Evolutionary conservation across 164 flowering plant species (phyloP).

Genomic region (Vitis rupestris): DNA sequence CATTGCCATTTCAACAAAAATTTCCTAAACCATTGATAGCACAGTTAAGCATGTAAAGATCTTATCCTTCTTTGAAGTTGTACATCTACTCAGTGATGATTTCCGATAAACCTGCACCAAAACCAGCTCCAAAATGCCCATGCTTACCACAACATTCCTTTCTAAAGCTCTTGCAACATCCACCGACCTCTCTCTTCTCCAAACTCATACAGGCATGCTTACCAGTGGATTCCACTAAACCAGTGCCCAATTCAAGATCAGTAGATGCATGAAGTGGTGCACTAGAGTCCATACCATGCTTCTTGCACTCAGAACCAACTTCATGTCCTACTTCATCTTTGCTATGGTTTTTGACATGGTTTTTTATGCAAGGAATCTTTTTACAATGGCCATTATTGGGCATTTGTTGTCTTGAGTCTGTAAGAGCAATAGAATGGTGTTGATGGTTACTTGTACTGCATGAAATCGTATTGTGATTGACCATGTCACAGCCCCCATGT

Average conservation of each 20-base stretch:
- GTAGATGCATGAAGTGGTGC: not conserved
- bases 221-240: not conserved
- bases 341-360: constrained; percentile 2
- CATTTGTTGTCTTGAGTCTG: not conserved
- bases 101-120: constrained; percentile 43
- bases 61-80: not conserved
- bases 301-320: constrained; percentile 9
- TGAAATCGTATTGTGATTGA: not conserved
- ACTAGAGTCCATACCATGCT: not conserved
- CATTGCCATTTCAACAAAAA: too few relatives aligned
- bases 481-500: not conserved
- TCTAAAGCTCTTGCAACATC: constrained; percentile 56
- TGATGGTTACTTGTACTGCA: not conserved
- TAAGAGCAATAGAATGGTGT: not conserved
- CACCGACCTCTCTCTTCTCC: constrained; percentile 42
- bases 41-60: too few relatives aligned
- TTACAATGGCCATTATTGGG: constrained; percentile 6
- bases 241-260: not conserved
- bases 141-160: constrained; percentile 46
- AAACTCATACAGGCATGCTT: constrained; percentile 20
- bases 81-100: constrained; percentile 45
- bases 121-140: constrained; percentile 28
- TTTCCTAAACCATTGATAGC: too few relatives aligned
- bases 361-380: not conserved
- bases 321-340: not conserved